A percentile compares a stretch with the other conserved stretches of the same genome.
These are phyloP conservation scores for Aspergillus neoniger DNA, from an alignment of 2,329 filamentous ascomycete species.

Conservation along the genomic window DNA sequence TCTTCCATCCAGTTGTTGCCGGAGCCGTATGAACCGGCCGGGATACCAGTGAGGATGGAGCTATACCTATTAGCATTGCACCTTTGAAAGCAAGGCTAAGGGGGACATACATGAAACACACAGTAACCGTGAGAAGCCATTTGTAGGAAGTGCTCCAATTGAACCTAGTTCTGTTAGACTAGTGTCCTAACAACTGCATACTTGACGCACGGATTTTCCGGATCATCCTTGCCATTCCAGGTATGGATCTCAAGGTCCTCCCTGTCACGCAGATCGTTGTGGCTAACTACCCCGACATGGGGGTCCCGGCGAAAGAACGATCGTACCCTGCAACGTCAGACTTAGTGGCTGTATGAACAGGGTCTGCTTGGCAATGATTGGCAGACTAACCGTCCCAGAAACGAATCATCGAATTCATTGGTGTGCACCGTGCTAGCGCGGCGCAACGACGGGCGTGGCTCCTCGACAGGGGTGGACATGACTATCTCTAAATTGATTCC, in stretches of 20 bases:
- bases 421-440: slow-evolving; percentile 25
- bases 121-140: slow-evolving; percentile 45
- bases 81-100: neutral
- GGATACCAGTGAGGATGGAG: slow-evolving; percentile 45
- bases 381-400: slow-evolving; percentile 22
- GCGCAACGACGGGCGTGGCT: slow-evolving; percentile 12
- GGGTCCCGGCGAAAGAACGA: slow-evolving; percentile 28
- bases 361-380: neutral
- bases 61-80: slow-evolving; percentile 14
- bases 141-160: slow-evolving; percentile 46
- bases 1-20: slow-evolving; percentile 34
- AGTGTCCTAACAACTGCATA: neutral
- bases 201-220: slow-evolving; percentile 31
- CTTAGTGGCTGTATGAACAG: too few relatives aligned
- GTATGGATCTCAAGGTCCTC: slow-evolving; percentile 32
- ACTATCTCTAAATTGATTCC: neutral
- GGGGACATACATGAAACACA: slow-evolving; percentile 43
- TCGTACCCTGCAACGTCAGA: slow-evolving; percentile 16
- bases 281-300: slow-evolving; percentile 28
- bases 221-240: slow-evolving; percentile 33
- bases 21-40: slow-evolving; percentile 45
- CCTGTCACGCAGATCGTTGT: slow-evolving; percentile 23
- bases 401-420: slow-evolving; percentile 29
- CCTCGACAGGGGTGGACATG: neutral
- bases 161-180: slow-evolving; percentile 30